Base-by-base conservation (phyloP, 2,329 filamentous ascomycete species). In the Colletotrichum sojae region DNA sequence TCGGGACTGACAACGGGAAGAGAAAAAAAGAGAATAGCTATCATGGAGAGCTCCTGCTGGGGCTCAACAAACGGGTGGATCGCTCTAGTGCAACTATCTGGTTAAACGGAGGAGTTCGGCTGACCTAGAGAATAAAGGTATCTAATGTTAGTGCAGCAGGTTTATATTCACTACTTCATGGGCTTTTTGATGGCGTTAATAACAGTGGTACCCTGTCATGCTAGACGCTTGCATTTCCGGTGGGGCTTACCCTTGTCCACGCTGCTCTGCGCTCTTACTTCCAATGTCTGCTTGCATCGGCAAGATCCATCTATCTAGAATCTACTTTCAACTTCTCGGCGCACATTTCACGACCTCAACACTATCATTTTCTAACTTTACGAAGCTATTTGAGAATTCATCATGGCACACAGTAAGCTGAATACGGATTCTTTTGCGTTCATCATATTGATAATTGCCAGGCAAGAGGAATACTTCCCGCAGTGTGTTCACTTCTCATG, bases 401-500 rank as follows among this genome's bases (percentile, higher is more conserved):
- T 2, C 1, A 85, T 87, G 85, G 83, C 85, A 63, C 84, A 87
- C 72, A 89, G 85, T 87, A 83, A 76, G 81, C 72, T 22, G 22
- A 13, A 53, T 13, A 10, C 18, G 12, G n/a, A 43, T 16, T 6
- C 16, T 4, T 45, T n/a, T 6, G 8, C 46, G 25, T 64, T 43
- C 43, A 51, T 36, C 25, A 36, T 15, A 49, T 12, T 67, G 40
- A 39, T 64, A 43, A 43, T 22, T 10, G 62, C 31, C 73, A 90
- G 89, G 89, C 77, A 97, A 97, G 84, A 90, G 94, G 75, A 97
- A 98, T 83, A 97, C 94, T 52, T 95, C 94, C 52, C 90, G 95
- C 52, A 91, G 94, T 49, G 94, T 98, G 81, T 98, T 98, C 85
- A 98, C 96, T 40, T 91, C 94, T 25, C 90, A 98, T 82, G 96